Percentiles rank a stretch among this genome's conserved stretches.
phyloP scores from a whole-genome alignment of 2,329 filamentous ascomycete genomes.

The Aulographum hederae region DNA sequence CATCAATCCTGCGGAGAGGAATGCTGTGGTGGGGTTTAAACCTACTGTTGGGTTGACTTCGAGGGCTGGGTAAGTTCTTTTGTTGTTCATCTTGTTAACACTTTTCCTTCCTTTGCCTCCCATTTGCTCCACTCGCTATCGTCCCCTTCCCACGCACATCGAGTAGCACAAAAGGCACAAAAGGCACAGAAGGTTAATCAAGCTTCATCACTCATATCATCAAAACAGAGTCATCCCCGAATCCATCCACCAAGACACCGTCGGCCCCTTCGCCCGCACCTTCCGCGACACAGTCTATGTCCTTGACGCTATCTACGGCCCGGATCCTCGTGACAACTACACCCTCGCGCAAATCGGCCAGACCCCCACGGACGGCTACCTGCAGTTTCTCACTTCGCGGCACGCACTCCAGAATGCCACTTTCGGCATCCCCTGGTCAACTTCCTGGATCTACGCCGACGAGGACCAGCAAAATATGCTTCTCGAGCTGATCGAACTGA shows the following conservation, averaged over 20 bases:
- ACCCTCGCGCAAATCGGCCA: conserved; percentile 37
- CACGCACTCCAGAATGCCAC: conserved; percentile 38
- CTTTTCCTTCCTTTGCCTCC: no score
- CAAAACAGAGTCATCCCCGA: conserved; percentile 43
- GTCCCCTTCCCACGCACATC: no score
- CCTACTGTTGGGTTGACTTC: conserved; percentile 59
- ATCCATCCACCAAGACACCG: conserved; percentile 46
- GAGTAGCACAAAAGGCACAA: no score
- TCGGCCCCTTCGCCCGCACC: conserved; percentile 49
- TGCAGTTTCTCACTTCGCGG: conserved; percentile 35
- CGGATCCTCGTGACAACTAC: conserved; percentile 46
- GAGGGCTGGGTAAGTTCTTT: conserved; percentile 18
- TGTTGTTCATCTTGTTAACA: not conserved
- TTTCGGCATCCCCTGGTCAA: conserved; percentile 55
- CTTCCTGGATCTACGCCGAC: conserved; percentile 48
- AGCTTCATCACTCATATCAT: not conserved
- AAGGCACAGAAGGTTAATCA: not conserved
- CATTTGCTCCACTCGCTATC: no score
- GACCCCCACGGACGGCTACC: conserved; percentile 38
- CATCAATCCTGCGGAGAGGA: conserved; percentile 53
- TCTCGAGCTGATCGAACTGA: conserved; percentile 20
- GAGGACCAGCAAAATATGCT: conserved; percentile 36
- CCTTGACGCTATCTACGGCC: conserved; percentile 42
- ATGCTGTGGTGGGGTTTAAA: conserved; percentile 55
- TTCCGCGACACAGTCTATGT: conserved; percentile 41